Evolutionary conservation across 495 filamentous ascomycete genomes (phyloP), one percentile per base, ranked within the genome.

Genomic region (Emericellopsis terricola): DNA sequence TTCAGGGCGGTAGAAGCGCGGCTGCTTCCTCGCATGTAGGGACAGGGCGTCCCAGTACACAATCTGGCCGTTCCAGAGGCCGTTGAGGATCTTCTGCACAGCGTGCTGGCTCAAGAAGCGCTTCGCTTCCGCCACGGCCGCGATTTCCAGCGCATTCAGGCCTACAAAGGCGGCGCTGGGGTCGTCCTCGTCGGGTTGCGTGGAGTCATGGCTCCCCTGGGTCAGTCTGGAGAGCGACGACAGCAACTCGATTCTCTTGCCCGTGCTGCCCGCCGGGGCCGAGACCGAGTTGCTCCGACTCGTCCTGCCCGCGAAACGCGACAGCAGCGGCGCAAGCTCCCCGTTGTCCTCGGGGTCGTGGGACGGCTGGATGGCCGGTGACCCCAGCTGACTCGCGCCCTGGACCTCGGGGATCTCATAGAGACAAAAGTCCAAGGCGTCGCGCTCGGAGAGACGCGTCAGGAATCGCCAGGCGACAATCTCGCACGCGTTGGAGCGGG

Each of bases 381-480:
- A 24, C 19, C 19, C 27, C 19, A 31, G 2, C 33, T 10, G 4
- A 32, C 41, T 39, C 14, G 29, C 31, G 31, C 49, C 43, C 32
- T 39, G 36, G 18, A 38, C 30, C 23, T 59, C 53, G 2, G 74
- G 74, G 19, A 92, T 67, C 45, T 93, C 82, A 41, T 78, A 73
- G n/a, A 92, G 64, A 30, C 89, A 72, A 42, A 73, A 83, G 27
- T 89, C 79, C 24, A 94, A 77, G 8, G 73, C 72, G 44, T 94
- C 87, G 19, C 72, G 60, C 39, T 86, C 78, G 3, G 81, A 76
- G 15, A 93, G 54, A 47, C 75, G 76, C 21, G 73, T 75, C 28
- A 93, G 60, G 41, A 89, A 85, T 29, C 86, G 70, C 78, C 85
- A 93, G 18, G 87, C 87, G 13, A 91, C 78, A 41, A 87, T 80